Conservation (phyloP, 371 early-diverging fungal species). For the Capniomyces stellatus region DNA sequence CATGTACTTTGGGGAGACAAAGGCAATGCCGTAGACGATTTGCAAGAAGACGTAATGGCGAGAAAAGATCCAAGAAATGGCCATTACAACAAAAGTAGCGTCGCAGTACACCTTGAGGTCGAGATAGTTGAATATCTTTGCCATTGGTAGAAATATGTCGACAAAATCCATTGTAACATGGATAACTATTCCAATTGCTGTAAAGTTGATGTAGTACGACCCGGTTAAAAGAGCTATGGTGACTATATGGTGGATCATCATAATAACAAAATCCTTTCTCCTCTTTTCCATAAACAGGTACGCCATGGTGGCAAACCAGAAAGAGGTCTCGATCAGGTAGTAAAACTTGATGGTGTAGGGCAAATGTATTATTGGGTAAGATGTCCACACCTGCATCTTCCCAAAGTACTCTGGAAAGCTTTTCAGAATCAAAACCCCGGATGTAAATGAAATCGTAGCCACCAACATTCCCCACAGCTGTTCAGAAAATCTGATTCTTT, state of each 20-base stretch:
- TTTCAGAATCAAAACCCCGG: slow-evolving; percentile 14
- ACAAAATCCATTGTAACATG: slow-evolving; percentile 64
- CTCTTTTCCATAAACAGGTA: slow-evolving; percentile 54
- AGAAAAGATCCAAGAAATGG: slow-evolving; percentile 55
- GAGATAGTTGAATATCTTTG: slow-evolving; percentile 60
- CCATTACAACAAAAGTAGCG: slow-evolving; percentile 51
- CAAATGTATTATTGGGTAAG: slow-evolving; percentile 32
- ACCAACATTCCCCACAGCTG: slow-evolving; percentile 47
- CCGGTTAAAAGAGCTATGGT: slow-evolving; percentile 44
- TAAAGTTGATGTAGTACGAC: slow-evolving; percentile 52
- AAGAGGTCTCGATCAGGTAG: slow-evolving; percentile 59
- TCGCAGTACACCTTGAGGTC: slow-evolving; percentile 39
- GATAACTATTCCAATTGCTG: slow-evolving; percentile 64
- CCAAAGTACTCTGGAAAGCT: slow-evolving; percentile 43
- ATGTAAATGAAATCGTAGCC: slow-evolving; percentile 18
- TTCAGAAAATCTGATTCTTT: slow-evolving; percentile 36
- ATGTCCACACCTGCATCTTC: slow-evolving; percentile 38
- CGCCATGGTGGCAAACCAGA: slow-evolving; percentile 60
- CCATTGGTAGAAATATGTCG: slow-evolving; percentile 54
- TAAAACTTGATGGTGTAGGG: slow-evolving; percentile 41
- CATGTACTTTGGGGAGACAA: slow-evolving; percentile 7
- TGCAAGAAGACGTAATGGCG: slow-evolving; percentile 42
- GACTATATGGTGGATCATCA: slow-evolving; percentile 65
- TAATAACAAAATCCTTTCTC: slow-evolving; percentile 57
- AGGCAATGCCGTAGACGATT: slow-evolving; percentile 14